Conservation (phyloP, 2,329 filamentous ascomycete genomes). For the Bipolaris cookei region DNA sequence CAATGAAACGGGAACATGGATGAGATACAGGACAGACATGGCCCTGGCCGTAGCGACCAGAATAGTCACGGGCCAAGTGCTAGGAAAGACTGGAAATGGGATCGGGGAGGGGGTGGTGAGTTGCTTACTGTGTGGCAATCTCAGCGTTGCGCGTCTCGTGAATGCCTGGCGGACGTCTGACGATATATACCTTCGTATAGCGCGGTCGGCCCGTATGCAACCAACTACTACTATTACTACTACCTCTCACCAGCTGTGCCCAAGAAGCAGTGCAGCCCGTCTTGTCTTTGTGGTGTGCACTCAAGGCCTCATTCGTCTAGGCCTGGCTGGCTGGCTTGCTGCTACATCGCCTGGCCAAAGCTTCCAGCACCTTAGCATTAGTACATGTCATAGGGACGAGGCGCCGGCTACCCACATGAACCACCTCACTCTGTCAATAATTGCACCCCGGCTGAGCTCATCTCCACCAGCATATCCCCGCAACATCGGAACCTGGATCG, state of each 20-base stretch:
- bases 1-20: conserved; percentile 21
- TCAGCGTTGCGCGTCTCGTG: conserved; percentile 41
- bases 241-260: conserved; percentile 15
- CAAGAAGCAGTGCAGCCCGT: conserved; percentile 1
- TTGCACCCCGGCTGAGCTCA: conserved; percentile 14
- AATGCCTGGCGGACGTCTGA: conserved; percentile 36
- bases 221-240: neutral
- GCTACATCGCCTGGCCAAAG: conserved; percentile 28
- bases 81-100: conserved; percentile 7
- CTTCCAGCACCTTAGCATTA: conserved; percentile 17
- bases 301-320: conserved; percentile 15
- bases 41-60: conserved; percentile 2
- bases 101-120: no score
- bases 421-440: conserved; percentile 14
- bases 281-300: neutral
- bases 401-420: conserved; percentile 43
- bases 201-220: conserved; percentile 17
- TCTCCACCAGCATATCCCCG: conserved; percentile 11
- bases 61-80: conserved; percentile 6
- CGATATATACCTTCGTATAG: conserved; percentile 22
- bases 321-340: conserved; percentile 9
- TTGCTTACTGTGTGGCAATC: conserved; percentile 29
- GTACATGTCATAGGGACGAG: conserved; percentile 28
- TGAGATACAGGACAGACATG: neutral
- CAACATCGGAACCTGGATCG: neutral